Evolutionary conservation across 768 basidiomycete genomes (phyloP).

Genomic region (Collybia nuda): DNA sequence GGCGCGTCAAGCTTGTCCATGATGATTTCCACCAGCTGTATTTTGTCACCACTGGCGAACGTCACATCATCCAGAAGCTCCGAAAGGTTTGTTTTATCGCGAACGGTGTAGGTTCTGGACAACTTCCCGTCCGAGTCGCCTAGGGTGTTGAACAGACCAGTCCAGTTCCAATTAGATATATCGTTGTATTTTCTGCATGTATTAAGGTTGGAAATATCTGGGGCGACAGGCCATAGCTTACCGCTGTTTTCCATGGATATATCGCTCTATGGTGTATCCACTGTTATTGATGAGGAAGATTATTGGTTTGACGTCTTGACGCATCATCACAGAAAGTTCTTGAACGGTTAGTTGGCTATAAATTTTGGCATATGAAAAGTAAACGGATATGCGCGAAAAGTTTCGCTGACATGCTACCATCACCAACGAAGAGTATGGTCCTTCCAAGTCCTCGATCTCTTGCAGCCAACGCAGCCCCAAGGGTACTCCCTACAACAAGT

Average conservation of each 20-base stretch:
- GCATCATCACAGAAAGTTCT: conserved; percentile 84
- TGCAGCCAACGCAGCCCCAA: conserved; percentile 83
- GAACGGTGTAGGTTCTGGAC: conserved; percentile 65
- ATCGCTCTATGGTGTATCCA: conserved; percentile 88
- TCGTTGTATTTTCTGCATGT: conserved; percentile 76
- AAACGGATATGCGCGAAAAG: conserved; percentile 4
- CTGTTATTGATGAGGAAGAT: conserved; percentile 81
- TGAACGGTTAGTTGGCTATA: conserved; percentile 75
- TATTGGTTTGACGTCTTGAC: conserved; percentile 71
- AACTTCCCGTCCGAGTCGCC: conserved; percentile 50
- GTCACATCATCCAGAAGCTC: conserved; percentile 58
- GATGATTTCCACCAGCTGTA: conserved; percentile 79
- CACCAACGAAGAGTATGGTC: conserved; percentile 83
- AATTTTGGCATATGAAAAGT: conserved; percentile 4
- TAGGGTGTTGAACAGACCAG: conserved; percentile 58
- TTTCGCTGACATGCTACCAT: conserved; percentile 68
- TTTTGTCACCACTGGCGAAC: conserved; percentile 64
- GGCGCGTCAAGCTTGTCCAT: conserved; percentile 79
- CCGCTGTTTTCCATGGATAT: conserved; percentile 65
- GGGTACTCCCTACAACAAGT: conserved; percentile 45
- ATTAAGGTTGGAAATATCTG: not conserved
- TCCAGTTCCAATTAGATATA: conserved; percentile 79
- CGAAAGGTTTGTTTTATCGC: conserved; percentile 65
- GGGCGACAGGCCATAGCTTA: conserved; percentile 5
- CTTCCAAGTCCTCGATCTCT: conserved; percentile 59